Percentiles rank a stretch among this genome's conserved stretches.
Conservation (phyloP, 164 flowering plant genomes). For the Macadamia integrifolia region DNA sequence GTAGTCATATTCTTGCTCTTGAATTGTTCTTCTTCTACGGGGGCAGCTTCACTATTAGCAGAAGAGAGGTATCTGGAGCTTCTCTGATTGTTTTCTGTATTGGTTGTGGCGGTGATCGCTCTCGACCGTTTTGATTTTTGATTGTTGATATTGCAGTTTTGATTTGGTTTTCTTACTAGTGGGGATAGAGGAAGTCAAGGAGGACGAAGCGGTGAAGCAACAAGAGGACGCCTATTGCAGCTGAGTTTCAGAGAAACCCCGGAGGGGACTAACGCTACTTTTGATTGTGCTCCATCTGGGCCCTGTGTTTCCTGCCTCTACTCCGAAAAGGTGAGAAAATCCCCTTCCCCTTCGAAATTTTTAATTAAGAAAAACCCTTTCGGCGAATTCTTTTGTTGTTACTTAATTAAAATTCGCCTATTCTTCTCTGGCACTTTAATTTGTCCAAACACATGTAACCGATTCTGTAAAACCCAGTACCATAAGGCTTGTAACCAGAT, state of each 20-base stretch:
- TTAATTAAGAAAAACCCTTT: no score
- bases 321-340: constrained; percentile 69
- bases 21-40: background rate
- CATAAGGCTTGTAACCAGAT: no score
- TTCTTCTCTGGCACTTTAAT: background rate
- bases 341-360: background rate
- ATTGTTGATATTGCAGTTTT: background rate
- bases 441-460: background rate
- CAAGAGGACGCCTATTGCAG: constrained; percentile 33
- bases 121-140: constrained; percentile 1
- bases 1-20: constrained; percentile 1
- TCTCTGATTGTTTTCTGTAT: background rate
- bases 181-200: background rate
- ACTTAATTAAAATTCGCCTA: background rate
- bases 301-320: constrained; percentile 79
- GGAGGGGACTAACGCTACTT: constrained; percentile 50
- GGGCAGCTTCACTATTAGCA: background rate
- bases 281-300: constrained; percentile 80
- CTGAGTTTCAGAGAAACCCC: constrained; percentile 65
- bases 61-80: constrained; percentile 6
- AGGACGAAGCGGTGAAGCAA: constrained; percentile 8
- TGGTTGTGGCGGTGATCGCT: background rate
- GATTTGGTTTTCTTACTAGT: background rate
- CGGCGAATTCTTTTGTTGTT: background rate
- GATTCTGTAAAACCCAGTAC: background rate